Conservation (phyloP, 2,329 filamentous ascomycete genomes). For the Phyllosticta capitalensis region DNA sequence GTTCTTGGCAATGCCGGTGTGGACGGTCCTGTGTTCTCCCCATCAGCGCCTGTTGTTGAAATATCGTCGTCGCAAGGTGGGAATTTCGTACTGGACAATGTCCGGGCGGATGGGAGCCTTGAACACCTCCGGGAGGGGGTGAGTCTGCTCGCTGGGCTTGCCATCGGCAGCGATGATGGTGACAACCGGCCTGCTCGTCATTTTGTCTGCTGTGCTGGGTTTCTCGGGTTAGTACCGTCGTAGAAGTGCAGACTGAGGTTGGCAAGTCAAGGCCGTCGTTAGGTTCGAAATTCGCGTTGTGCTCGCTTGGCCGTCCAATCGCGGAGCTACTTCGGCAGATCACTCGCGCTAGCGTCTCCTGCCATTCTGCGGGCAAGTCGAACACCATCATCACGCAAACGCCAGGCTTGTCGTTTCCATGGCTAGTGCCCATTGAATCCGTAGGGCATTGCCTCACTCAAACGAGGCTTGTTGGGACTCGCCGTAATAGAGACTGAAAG, state of each 20-base stretch:
- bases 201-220: slow-evolving; percentile 15
- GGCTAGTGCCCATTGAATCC: too few species aligned
- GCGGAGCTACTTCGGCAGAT: too few species aligned
- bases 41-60: slow-evolving; percentile 23
- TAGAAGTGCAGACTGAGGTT: not conserved
- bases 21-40: slow-evolving; percentile 51
- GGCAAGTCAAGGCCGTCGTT: not conserved
- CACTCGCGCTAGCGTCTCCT: too few species aligned
- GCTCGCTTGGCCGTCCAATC: slow-evolving; percentile 3
- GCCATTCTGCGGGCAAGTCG: too few species aligned
- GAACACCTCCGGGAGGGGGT: slow-evolving; percentile 95
- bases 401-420: too few species aligned
- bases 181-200: slow-evolving; percentile 88
- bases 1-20: slow-evolving; percentile 99
- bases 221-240: slow-evolving; percentile 10
- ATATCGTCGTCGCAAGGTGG: not conserved
- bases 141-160: slow-evolving; percentile 77
- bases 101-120: slow-evolving; percentile 93
- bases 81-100: slow-evolving; percentile 72
- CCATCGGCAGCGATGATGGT: slow-evolving; percentile 96
- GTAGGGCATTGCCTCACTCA: too few species aligned
- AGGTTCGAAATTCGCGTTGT: slow-evolving; percentile 3
- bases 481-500: too few species aligned
- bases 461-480: too few species aligned
- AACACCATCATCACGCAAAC: too few species aligned